phyloP scores from a whole-genome alignment of 1,284 basidiomycete species.

The Tetrapyrgos nigripes region DNA sequence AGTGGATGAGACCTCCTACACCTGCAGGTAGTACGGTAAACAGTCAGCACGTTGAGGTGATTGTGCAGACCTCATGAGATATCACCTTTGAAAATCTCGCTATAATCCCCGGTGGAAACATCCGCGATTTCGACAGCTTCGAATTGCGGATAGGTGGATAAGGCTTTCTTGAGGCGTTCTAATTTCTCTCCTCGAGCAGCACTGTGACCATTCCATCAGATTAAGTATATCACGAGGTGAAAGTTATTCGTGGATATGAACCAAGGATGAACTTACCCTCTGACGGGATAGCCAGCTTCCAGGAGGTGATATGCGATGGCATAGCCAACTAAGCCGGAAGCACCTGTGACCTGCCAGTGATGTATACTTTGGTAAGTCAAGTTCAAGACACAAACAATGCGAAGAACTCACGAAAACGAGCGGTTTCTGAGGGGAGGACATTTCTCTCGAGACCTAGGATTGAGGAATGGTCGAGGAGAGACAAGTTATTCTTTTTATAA shows the following conservation, averaged over 20 bases:
- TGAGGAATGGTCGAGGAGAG: too few relatives aligned
- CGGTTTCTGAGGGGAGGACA: too few relatives aligned
- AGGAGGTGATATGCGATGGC: constrained; percentile 11
- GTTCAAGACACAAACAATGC: too few relatives aligned
- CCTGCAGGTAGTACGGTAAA: not conserved
- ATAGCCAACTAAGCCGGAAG: constrained; percentile 11
- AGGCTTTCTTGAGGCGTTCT: not conserved
- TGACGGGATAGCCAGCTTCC: too few relatives aligned
- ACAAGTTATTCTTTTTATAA: too few relatives aligned
- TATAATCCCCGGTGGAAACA: constrained; percentile 7
- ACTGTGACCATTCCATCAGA: not conserved
- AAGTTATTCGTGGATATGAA: not conserved
- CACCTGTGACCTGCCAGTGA: constrained; percentile 16
- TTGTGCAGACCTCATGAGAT: not conserved
- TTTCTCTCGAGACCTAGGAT: too few relatives aligned
- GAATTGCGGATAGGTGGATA: too few relatives aligned
- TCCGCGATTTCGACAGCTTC: too few relatives aligned
- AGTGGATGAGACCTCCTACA: constrained; percentile 7
- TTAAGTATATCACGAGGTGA: not conserved
- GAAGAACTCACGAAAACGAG: too few relatives aligned
- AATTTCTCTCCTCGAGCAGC: constrained; percentile 11
- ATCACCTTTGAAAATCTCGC: constrained; percentile 5
- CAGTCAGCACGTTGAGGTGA: not conserved
- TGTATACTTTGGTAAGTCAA: too few relatives aligned
- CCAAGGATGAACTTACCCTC: constrained; percentile 6